Conservation (phyloP, 257 asterid genomes). For the Gardenia jasminoides region DNA sequence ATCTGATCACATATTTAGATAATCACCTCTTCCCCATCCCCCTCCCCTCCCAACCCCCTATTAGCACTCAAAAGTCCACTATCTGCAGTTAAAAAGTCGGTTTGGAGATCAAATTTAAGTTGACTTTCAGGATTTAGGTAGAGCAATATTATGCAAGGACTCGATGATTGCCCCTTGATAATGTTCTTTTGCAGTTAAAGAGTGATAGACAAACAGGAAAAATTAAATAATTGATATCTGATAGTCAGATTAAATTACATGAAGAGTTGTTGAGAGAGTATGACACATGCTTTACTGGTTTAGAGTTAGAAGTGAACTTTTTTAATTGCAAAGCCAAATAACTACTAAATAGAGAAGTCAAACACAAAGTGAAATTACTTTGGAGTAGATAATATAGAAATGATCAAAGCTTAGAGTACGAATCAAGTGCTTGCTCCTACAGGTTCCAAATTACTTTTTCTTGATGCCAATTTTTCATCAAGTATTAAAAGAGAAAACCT, state of each 20-base stretch:
- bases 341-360: no score
- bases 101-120: background rate
- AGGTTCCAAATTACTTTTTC: background rate
- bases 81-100: background rate
- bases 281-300: background rate
- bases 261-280: background rate
- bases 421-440: background rate
- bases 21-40: background rate
- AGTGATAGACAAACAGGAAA: background rate
- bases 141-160: background rate
- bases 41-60: background rate
- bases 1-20: background rate
- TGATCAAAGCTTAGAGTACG: background rate
- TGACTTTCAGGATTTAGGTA: background rate
- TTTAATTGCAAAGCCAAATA: background rate
- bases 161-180: background rate
- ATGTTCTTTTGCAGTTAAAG: background rate
- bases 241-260: background rate
- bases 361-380: background rate
- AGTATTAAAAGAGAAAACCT: background rate
- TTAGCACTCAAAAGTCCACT: background rate
- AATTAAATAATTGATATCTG: background rate
- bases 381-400: background rate
- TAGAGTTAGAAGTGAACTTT: background rate
- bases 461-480: background rate